Conservation (phyloP, 345 rosid genomes). For the Eucalyptus grandis region DNA sequence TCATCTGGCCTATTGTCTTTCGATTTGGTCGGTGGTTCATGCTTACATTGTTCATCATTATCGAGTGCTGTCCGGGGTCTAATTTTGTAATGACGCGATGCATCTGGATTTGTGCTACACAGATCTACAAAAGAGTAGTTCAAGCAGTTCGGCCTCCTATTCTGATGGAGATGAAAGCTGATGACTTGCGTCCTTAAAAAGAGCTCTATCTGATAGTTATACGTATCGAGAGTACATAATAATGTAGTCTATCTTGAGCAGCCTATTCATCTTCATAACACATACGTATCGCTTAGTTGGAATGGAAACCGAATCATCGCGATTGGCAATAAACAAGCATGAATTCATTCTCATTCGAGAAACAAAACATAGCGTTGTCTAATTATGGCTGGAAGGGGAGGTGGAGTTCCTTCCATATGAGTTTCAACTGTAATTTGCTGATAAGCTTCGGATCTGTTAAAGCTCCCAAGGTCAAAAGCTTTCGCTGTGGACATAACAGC, state of each 20-base stretch:
- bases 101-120: background rate
- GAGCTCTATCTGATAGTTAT: background rate
- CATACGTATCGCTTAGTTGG: background rate
- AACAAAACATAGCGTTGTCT: background rate
- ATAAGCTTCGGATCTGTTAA: background rate
- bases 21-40: background rate
- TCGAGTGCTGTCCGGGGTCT: background rate
- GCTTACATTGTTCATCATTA: background rate
- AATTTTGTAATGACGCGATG: background rate
- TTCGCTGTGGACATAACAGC: fast-evolving
- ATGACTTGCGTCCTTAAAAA: background rate
- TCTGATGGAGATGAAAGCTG: background rate
- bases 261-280: background rate
- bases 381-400: background rate
- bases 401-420: background rate
- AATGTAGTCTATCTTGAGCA: background rate
- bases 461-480: background rate
- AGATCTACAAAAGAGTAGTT: background rate
- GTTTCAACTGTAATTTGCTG: background rate
- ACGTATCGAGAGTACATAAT: background rate
- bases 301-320: background rate
- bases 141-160: background rate
- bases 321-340: background rate
- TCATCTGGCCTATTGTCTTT: background rate
- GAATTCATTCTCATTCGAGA: background rate